Conservation (phyloP, 768 basidiomycete genomes). For the Lactarius pseudohatsudake region DNA sequence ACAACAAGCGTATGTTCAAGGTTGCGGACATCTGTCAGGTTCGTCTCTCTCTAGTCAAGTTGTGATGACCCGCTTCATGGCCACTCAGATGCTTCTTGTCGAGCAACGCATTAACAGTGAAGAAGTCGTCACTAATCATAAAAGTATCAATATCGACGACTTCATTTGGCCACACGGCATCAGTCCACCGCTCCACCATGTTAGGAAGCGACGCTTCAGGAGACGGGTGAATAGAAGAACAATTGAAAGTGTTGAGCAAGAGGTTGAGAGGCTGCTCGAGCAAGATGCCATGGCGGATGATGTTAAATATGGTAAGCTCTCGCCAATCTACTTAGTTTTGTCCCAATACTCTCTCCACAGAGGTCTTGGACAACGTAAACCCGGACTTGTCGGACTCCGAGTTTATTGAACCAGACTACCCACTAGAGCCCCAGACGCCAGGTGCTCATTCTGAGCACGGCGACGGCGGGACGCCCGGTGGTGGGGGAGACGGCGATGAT, state of each 20-base stretch:
- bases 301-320: slow-evolving; percentile 65
- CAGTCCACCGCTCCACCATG: slow-evolving; percentile 89
- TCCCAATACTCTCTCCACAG: slow-evolving; percentile 39
- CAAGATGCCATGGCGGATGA: slow-evolving; percentile 74
- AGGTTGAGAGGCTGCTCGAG: slow-evolving; percentile 83
- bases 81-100: slow-evolving; percentile 83
- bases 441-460: slow-evolving; percentile 65
- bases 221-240: slow-evolving; percentile 85
- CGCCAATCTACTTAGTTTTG: neutral
- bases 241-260: slow-evolving; percentile 92
- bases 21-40: slow-evolving; percentile 98
- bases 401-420: slow-evolving; percentile 66
- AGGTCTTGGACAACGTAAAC: slow-evolving; percentile 86
- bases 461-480: slow-evolving; percentile 58
- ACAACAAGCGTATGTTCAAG: slow-evolving; percentile 98
- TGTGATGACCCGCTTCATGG: slow-evolving; percentile 20
- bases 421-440: slow-evolving; percentile 66
- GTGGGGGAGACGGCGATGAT: slow-evolving; percentile 55
- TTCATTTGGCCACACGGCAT: slow-evolving; percentile 98
- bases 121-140: slow-evolving; percentile 58
- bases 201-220: slow-evolving; percentile 87
- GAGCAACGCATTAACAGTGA: slow-evolving; percentile 73
- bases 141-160: slow-evolving; percentile 86
- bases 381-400: slow-evolving; percentile 90
- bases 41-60: slow-evolving; percentile 14